phyloP scores from a whole-genome alignment of 2,329 filamentous ascomycete genomes.

The Sporothrix inflata region DNA sequence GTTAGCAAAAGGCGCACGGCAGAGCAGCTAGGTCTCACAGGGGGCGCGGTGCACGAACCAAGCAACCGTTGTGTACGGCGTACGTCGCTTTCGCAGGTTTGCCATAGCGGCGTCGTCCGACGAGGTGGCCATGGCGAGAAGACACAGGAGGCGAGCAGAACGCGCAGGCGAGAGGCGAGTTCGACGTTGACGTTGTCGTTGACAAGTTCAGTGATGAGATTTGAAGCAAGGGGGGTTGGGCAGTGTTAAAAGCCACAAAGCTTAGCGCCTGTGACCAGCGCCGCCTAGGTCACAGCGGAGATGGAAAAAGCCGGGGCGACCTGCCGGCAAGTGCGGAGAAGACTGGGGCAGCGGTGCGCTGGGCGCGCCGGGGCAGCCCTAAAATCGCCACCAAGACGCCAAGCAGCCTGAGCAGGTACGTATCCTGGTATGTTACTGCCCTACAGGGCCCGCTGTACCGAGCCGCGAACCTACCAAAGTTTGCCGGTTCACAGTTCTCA shows the following conservation, averaged over 20 bases:
- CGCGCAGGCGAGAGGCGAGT: background rate
- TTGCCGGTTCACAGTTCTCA: too few species aligned
- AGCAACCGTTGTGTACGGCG: conserved; percentile 19
- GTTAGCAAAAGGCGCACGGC: background rate
- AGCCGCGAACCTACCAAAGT: too few species aligned
- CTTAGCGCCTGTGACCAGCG: background rate
- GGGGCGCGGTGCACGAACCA: background rate
- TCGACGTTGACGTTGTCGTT: background rate
- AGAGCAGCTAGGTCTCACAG: background rate
- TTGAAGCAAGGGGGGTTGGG: background rate
- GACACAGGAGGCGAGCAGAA: background rate
- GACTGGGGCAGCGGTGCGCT: background rate
- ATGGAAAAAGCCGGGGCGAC: conserved; percentile 1
- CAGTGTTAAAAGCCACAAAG: background rate
- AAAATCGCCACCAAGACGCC: background rate
- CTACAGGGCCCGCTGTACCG: too few species aligned
- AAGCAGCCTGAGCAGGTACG: too few species aligned
- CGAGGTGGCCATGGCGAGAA: background rate
- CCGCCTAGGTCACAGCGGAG: background rate
- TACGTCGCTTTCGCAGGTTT: background rate
- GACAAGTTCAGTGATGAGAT: background rate
- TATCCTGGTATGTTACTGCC: too few species aligned
- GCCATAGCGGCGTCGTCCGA: background rate
- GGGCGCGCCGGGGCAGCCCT: background rate
- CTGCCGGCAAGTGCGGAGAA: conserved; percentile 9